Evolutionary conservation across 495 filamentous ascomycete species (phyloP), one percentile per base, ranked within the genome.

Genomic region (Penicillium nucicola): DNA sequence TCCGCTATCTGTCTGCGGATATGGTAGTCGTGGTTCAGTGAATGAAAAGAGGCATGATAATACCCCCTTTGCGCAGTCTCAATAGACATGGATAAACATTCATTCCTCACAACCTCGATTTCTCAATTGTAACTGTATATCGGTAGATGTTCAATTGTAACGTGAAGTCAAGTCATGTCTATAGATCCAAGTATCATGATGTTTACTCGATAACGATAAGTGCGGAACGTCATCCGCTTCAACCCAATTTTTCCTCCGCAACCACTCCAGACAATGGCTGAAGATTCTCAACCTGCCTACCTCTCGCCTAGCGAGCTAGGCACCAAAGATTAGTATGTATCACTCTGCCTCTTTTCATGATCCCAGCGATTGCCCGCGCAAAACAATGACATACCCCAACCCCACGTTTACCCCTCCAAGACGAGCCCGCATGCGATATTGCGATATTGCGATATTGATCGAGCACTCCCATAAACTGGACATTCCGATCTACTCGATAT

Each of bases 291-390:
- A 33, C 75, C 75, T 6, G 57, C 65, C 4, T 72, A 77, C 56
- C 65, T 81, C 12, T 64, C 68, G 19, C 76, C 78, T 20, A 80
- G 77, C 48, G 71, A 79, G 58, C 66, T 81, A 14, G 78, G 78
- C 42, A 77, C 75, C 33, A 80, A 77, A 56, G 73, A 80, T 52
- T 81, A 80, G 78, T 81, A 68, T 32, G 68, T 69, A 11, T 44
- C 22, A 23, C 42, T 42, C 40, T 22, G 4, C 20, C 4, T 10
- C 9, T 32, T n/a, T 5, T 18, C 20, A 11, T 6, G 14, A 4
- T 6, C 11, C 12, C 19, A 9, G 25, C 6, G 25, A 28, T 22
- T 8, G 4, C 28, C 25, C 0, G 28, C 9, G 10, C 23, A 42
- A 38, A 2, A 20, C 18, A 34, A 7, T 12, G 23, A 17, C 8